Evolutionary conservation across 805 yeast species (phyloP), one percentile per base, ranked within the genome.

Genomic region (Myxozyma lipomycoides): DNA sequence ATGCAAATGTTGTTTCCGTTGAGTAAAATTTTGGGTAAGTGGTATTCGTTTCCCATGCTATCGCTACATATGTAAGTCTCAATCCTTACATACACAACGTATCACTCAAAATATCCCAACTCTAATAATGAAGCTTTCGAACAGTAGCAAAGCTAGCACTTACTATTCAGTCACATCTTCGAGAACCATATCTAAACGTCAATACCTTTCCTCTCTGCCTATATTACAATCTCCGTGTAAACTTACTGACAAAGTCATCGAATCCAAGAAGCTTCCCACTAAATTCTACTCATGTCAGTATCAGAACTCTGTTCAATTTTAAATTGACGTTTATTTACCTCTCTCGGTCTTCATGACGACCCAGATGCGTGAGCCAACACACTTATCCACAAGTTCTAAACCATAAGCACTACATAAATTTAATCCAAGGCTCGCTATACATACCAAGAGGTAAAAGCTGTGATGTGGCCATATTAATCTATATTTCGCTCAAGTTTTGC

Each of bases 251-350:
- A 62, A 84, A 91, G 68, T 93, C 98, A 66, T 93, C 98, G 67
- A 91, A 91, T 1, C 98, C 98, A 25, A 84, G 78, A 45, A 93
- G 73, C 3, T 82, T 86, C 1, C 98, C 98, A n/a, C 78, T 76
- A 65, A 88, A 93, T 66, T 90, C 97, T 65, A 18, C 55, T 69
- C 72, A 40, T 76, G 2, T 12, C 37, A 6, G 5, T 9, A 26
- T 18, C 34, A 23, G 22, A 12, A 15, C 34, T 17, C 30, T 26
- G 22, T 15, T 19, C 23, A 22, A 15, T 21, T 19, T 28, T 2
- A n/a, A 4, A 28, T 18, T 2, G 21, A 15, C 25, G 35, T 30
- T 36, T 64, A 52, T 65, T 4, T 45, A 65, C 69, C 70, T 30
- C 62, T 52, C 19, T 77, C 74, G 46, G 72, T 69, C 65, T 76